These are phyloP conservation scores for Geotrichum phurueaensis DNA, from an alignment of 1,139 yeast genomes.

Conservation along the genomic window DNA sequence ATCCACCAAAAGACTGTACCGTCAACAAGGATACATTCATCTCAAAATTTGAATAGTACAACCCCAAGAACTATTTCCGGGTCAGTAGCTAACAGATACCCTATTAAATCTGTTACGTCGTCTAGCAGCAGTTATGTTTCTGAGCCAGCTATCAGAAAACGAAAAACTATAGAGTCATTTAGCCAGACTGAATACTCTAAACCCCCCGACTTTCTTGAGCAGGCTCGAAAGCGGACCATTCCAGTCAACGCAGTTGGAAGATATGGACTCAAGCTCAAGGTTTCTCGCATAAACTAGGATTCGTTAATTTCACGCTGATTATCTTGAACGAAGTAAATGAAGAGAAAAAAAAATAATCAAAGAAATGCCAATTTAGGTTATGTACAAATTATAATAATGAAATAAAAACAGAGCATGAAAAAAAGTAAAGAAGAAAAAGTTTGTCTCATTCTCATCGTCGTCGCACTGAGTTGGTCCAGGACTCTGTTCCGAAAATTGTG, in stretches of 20 bases:
- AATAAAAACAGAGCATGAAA: neutral
- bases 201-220: neutral
- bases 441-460: neutral
- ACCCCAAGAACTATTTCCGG: neutral
- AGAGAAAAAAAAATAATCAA: neutral
- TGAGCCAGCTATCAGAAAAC: neutral
- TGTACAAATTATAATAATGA: neutral
- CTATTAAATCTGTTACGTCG: too few species aligned
- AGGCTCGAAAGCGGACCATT: neutral
- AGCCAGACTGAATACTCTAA: neutral
- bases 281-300: neutral
- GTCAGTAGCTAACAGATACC: neutral
- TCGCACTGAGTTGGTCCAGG: slow-evolving; percentile 15
- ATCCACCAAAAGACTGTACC: neutral
- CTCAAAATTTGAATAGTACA: neutral
- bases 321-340: neutral
- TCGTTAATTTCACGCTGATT: neutral
- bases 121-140: neutral
- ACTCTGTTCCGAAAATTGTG: slow-evolving; percentile 40
- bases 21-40: neutral
- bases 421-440: neutral
- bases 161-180: neutral
- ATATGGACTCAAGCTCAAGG: neutral
- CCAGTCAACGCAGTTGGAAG: neutral
- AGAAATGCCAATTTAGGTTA: neutral